A percentile compares a stretch with the other conserved stretches of the same genome.
Conservation (phyloP, 495 filamentous ascomycete species). For the Penicillium waksmanii region DNA sequence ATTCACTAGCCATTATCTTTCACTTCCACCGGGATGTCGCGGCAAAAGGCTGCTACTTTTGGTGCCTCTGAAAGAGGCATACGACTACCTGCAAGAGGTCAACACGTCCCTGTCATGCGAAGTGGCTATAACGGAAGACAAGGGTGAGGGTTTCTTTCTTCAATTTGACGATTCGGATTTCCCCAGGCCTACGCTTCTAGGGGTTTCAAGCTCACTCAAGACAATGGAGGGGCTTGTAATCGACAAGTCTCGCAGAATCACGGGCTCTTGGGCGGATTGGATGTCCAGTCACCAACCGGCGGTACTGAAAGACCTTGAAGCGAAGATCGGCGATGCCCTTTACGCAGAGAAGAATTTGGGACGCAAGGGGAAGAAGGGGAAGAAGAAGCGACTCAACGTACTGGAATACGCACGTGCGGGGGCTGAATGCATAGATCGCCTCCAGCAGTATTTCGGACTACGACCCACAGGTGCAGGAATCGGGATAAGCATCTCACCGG, state of each 20-base stretch:
- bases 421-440: constrained; percentile 7
- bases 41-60: constrained; percentile 59
- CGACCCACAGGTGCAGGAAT: constrained; percentile 9
- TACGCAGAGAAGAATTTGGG: not conserved
- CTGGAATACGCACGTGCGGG: not conserved
- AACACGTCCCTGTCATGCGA: constrained; percentile 47
- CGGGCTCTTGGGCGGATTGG: constrained; percentile 2
- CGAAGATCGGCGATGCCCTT: not conserved
- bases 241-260: not conserved
- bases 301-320: not conserved
- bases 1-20: constrained; percentile 65
- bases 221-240: not conserved
- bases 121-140: constrained; percentile 29
- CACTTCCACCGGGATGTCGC: constrained; percentile 46
- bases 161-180: not conserved
- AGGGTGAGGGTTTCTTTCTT: not conserved
- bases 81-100: constrained; percentile 60
- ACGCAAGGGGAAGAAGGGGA: not conserved
- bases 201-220: not conserved
- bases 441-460: constrained; percentile 15
- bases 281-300: not conserved
- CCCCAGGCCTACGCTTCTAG: not conserved
- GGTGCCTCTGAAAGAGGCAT: constrained; percentile 64
- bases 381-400: not conserved
- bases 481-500: constrained; percentile 37